These are phyloP conservation scores for Raddia distichophylla DNA, from an alignment of 176 grass and related monocot species.

Conservation along the genomic window DNA sequence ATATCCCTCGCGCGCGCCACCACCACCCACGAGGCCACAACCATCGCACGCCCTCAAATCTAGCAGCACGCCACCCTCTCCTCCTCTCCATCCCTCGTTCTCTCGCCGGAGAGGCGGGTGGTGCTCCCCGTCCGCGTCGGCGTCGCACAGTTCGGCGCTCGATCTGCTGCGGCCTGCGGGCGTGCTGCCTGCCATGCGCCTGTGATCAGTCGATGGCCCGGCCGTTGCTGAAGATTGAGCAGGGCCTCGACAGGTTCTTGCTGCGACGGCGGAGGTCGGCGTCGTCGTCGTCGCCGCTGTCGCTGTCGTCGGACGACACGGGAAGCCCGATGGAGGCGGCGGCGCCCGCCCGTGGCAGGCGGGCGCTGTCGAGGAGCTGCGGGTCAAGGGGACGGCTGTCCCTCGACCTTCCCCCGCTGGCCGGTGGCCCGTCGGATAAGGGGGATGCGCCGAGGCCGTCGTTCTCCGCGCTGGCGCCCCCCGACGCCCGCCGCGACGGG, in stretches of 20 bases:
- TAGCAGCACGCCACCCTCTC: conserved; percentile 25
- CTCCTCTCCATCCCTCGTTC: neutral
- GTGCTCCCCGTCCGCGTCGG: neutral
- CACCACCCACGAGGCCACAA: conserved; percentile 30
- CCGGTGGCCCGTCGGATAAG: conserved; percentile 47
- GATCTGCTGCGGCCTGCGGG: neutral
- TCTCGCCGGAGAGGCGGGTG: neutral
- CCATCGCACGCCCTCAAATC: conserved; percentile 36
- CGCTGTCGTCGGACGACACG: conserved; percentile 14
- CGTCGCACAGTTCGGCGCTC: neutral
- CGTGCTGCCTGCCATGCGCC: conserved; percentile 39
- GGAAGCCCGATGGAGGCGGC: conserved; percentile 37
- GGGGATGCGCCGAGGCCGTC: neutral
- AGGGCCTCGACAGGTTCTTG: conserved; percentile 59
- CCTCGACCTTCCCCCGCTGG: conserved; percentile 38
- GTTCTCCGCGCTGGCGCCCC: neutral
- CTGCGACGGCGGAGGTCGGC: conserved; percentile 48
- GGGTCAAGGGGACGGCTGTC: conserved; percentile 45
- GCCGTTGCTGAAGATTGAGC: conserved; percentile 57
- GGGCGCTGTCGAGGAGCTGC: conserved; percentile 46
- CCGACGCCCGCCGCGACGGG: conserved; percentile 19
- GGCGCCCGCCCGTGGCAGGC: conserved; percentile 32
- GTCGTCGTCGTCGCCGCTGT: conserved; percentile 22
- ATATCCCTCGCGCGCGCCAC: neutral
- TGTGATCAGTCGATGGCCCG: conserved; percentile 40